A percentile compares a stretch with the other conserved stretches of the same genome.
Evolutionary conservation across 2,329 filamentous ascomycete genomes (phyloP).

Genomic region (Cercospora sp.): DNA sequence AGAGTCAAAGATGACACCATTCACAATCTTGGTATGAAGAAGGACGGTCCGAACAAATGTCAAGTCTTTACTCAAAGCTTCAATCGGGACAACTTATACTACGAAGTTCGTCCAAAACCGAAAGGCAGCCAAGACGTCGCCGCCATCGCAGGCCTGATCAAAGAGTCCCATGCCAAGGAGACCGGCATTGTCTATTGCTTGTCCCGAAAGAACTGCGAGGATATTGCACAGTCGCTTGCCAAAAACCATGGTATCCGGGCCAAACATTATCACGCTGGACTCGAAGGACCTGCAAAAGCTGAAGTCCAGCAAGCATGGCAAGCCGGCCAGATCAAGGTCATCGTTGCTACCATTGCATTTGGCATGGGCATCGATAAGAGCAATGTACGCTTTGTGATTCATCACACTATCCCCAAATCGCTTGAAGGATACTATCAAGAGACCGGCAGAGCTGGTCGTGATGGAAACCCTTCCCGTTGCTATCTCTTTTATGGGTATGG

Average conservation of each 20-base stretch:
- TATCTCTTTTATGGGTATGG: conserved; percentile 84
- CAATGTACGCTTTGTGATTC: conserved; percentile 94
- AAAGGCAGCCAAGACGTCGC: conserved; percentile 58
- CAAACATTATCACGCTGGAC: conserved; percentile 80
- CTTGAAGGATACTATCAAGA: conserved; percentile 98
- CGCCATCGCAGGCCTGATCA: conserved; percentile 67
- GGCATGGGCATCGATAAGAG: conserved; percentile 99
- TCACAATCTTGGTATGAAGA: conserved; percentile 79
- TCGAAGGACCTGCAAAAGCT: conserved; percentile 68
- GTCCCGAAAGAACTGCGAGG: conserved; percentile 79
- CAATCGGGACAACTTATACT: conserved; percentile 91
- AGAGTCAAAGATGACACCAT: conserved; percentile 92
- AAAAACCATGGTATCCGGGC: conserved; percentile 67
- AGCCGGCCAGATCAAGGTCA: conserved; percentile 73
- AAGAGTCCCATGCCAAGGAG: conserved; percentile 65
- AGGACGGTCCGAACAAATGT: conserved; percentile 52
- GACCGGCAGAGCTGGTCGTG: conserved; percentile 89
- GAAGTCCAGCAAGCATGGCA: conserved; percentile 82
- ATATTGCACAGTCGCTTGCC: conserved; percentile 68
- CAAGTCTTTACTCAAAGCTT: conserved; percentile 88
- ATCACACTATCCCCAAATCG: conserved; percentile 89
- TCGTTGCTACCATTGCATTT: conserved; percentile 90
- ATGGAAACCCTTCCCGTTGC: conserved; percentile 83
- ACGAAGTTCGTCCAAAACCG: conserved; percentile 72
- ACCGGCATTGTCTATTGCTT: conserved; percentile 94